Conservation (phyloP, 345 rosid species). For the Cochlearia excelsa region DNA sequence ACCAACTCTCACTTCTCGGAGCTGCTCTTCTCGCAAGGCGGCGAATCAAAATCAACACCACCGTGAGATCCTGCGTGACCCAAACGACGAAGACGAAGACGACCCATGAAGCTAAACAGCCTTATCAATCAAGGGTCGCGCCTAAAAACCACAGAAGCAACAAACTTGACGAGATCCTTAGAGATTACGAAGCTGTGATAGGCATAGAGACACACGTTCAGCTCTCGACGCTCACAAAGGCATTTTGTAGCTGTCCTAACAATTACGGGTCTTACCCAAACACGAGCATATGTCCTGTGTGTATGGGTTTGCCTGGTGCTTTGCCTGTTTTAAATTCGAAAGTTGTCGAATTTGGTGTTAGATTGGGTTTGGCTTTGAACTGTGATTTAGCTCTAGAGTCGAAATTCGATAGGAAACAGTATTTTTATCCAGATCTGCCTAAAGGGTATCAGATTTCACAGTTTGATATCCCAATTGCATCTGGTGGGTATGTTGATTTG, state of each 20-base stretch:
- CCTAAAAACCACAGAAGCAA: conserved; percentile 42
- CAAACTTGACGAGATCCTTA: conserved; percentile 48
- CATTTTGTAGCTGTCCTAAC: conserved; percentile 86
- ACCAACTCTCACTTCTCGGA: conserved; percentile 45
- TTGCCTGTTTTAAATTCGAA: conserved; percentile 80
- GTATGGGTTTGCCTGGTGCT: conserved; percentile 98
- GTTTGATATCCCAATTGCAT: conserved; percentile 89
- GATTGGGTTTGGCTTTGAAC: conserved; percentile 80
- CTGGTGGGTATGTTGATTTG: conserved; percentile 69
- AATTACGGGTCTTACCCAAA: conserved; percentile 74
- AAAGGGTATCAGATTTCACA: conserved; percentile 96
- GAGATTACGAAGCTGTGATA: conserved; percentile 74
- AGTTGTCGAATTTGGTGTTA: conserved; percentile 80
- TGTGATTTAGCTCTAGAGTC: conserved; percentile 77
- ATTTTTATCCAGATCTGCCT: conserved; percentile 96
- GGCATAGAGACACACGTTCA: conserved; percentile 98
- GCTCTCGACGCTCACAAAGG: conserved; percentile 82
- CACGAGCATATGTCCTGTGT: conserved; percentile 73
- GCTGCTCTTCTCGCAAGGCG: conserved; percentile 40
- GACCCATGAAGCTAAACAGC: conserved; percentile 48
- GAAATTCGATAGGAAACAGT: conserved; percentile 93
- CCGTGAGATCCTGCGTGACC: conserved; percentile 44
- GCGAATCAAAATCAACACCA: conserved; percentile 36
- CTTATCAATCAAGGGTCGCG: conserved; percentile 43
- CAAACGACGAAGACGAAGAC: conserved; percentile 41